A percentile compares a stretch with the other conserved stretches of the same genome.
Conservation (phyloP, 805 yeast species). For the Ogataea henricii region DNA sequence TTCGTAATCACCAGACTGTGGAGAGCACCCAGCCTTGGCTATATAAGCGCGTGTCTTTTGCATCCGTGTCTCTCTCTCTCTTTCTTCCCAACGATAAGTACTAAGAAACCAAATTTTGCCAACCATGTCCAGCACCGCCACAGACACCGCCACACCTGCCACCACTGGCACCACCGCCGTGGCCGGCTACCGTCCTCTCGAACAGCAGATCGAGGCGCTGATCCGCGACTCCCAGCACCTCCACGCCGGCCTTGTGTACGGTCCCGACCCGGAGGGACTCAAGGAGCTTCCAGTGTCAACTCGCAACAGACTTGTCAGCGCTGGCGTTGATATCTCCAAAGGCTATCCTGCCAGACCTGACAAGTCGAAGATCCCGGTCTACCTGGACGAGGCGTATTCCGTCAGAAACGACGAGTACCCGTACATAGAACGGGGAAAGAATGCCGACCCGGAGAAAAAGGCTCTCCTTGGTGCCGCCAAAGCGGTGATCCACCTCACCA, state of each 20-base stretch:
- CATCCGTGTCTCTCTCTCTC: no score
- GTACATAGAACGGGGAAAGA: slow-evolving; percentile 25
- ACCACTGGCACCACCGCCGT: not conserved
- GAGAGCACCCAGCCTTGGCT: no score
- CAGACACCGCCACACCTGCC: not conserved
- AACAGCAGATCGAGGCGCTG: slow-evolving; percentile 21
- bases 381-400: slow-evolving; percentile 40
- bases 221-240: slow-evolving; percentile 14
- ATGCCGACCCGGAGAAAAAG: slow-evolving; percentile 24
- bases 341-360: slow-evolving; percentile 37
- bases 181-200: slow-evolving; percentile 13
- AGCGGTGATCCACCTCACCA: slow-evolving; percentile 44
- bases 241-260: slow-evolving; percentile 6
- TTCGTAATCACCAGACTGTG: no score
- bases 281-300: slow-evolving; percentile 29
- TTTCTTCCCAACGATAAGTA: no score
- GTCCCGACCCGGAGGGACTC: slow-evolving; percentile 24
- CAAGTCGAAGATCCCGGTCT: slow-evolving; percentile 35
- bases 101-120: no score
- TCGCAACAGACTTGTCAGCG: slow-evolving; percentile 35
- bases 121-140: slow-evolving; percentile 1
- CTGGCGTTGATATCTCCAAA: slow-evolving; percentile 38
- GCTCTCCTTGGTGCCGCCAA: slow-evolving; percentile 42
- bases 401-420: slow-evolving; percentile 37
- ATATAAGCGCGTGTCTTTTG: no score